These are phyloP conservation scores for Marasmius tenuissimus DNA, from an alignment of 1,284 basidiomycete species.

Conservation along the genomic window DNA sequence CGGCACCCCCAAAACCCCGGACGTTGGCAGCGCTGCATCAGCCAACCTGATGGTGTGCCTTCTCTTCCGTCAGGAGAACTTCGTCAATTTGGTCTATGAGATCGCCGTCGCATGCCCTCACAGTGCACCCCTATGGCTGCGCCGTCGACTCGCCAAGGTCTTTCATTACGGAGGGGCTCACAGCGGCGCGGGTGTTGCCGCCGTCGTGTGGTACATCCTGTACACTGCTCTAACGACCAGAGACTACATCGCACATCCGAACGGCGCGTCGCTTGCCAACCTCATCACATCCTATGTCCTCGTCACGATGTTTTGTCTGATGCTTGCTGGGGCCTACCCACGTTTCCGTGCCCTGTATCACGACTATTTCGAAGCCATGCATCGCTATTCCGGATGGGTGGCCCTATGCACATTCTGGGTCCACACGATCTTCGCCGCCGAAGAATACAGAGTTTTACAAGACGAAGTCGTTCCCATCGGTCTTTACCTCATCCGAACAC, in stretches of 20 bases:
- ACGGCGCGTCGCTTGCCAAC: constrained; percentile 19
- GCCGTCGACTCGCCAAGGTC: constrained; percentile 30
- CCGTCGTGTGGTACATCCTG: constrained; percentile 32
- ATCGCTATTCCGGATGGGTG: constrained; percentile 33
- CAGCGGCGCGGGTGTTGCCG: constrained; percentile 30
- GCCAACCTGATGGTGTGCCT: constrained; percentile 36
- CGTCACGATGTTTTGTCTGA: constrained; percentile 27
- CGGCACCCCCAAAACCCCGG: constrained; percentile 23
- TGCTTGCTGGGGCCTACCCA: constrained; percentile 31
- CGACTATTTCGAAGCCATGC: constrained; percentile 33
- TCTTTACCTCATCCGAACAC: constrained; percentile 19
- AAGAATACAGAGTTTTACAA: constrained; percentile 13
- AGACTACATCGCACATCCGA: constrained; percentile 23
- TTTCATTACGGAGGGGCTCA: constrained; percentile 37
- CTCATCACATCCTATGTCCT: constrained; percentile 24
- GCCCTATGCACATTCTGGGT: constrained; percentile 32
- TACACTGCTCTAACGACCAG: constrained; percentile 30
- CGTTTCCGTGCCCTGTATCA: constrained; percentile 30
- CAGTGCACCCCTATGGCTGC: constrained; percentile 30
- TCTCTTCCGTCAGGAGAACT: constrained; percentile 36
- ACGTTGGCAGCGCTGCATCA: constrained; percentile 32
- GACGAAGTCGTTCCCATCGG: constrained; percentile 23
- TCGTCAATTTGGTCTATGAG: constrained; percentile 34
- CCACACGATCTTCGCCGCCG: constrained; percentile 16
- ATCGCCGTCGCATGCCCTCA: constrained; percentile 30